A percentile compares a stretch with the other conserved stretches of the same genome.
These are phyloP conservation scores for Nothophaeocryptopus gaeumannii DNA, from an alignment of 2,329 filamentous ascomycete genomes.

Conservation along the genomic window DNA sequence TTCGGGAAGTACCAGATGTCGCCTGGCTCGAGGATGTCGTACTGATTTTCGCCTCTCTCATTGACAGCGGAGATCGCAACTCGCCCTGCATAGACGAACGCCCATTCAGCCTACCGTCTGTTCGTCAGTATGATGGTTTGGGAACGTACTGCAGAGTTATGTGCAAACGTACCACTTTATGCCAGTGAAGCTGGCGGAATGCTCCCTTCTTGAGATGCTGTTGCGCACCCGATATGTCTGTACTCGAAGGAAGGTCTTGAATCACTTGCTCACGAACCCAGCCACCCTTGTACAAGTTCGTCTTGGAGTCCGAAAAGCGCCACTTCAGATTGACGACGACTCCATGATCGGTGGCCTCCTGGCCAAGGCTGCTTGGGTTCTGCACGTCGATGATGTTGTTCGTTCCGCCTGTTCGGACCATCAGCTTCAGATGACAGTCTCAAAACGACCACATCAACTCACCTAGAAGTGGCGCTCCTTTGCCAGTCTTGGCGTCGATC, in stretches of 20 bases:
- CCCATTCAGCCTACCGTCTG: constrained; percentile 54
- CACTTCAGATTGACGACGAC: constrained; percentile 63
- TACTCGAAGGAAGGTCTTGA: constrained; percentile 63
- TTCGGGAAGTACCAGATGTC: constrained; percentile 36
- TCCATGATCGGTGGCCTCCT: constrained; percentile 61
- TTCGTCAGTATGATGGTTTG: no score
- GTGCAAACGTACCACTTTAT: no score
- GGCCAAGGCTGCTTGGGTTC: constrained; percentile 63
- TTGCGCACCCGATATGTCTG: constrained; percentile 66
- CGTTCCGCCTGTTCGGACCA: constrained; percentile 55
- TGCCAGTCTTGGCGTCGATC: constrained; percentile 54
- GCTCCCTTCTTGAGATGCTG: constrained; percentile 66
- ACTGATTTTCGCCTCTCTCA: constrained; percentile 49
- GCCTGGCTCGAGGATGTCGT: constrained; percentile 47
- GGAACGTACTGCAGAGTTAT: no score
- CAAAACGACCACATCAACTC: constrained; percentile 19
- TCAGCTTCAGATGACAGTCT: constrained; percentile 6
- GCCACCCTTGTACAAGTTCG: constrained; percentile 59
- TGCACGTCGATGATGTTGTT: constrained; percentile 60
- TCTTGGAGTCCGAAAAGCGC: constrained; percentile 68
- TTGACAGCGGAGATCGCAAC: constrained; percentile 53
- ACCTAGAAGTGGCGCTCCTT: constrained; percentile 60
- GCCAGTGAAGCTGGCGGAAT: constrained; percentile 64
- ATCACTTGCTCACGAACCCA: constrained; percentile 67
- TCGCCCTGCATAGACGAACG: constrained; percentile 54